Evolutionary conservation across 495 filamentous ascomycete species (phyloP).

Genomic region (Trichoderma orchidacearum): DNA sequence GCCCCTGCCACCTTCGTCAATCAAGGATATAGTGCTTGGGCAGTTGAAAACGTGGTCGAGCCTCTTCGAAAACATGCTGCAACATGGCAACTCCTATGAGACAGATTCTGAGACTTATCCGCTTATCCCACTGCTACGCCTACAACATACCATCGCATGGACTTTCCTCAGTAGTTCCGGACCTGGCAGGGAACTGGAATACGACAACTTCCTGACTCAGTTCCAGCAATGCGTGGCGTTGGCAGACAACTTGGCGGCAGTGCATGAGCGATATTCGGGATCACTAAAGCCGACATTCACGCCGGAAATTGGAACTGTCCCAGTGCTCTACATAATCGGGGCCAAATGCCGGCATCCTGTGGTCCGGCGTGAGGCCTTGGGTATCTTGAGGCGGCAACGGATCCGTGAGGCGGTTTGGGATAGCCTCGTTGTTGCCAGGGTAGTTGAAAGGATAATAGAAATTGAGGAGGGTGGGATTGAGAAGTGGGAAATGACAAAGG

Average conservation of each 20-base stretch:
- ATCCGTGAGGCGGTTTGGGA: slow-evolving; percentile 20
- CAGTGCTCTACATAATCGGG: slow-evolving; percentile 16
- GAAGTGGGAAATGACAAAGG: slow-evolving; percentile 5
- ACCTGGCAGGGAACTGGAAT: slow-evolving; percentile 7
- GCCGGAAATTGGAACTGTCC: slow-evolving; percentile 8
- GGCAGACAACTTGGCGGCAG: background rate
- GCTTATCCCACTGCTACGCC: slow-evolving; percentile 5
- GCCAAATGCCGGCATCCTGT: slow-evolving; percentile 17
- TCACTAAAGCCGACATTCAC: slow-evolving; percentile 7
- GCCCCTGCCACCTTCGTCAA: background rate
- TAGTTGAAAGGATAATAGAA: slow-evolving; percentile 17
- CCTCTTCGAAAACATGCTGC: slow-evolving; percentile 6
- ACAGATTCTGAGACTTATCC: background rate
- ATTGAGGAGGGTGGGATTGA: slow-evolving; percentile 9
- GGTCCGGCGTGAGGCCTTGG: slow-evolving; percentile 11
- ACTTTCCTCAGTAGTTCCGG: slow-evolving; percentile 11
- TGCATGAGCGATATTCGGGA: slow-evolving; percentile 1
- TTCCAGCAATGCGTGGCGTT: slow-evolving; percentile 6
- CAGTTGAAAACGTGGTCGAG: slow-evolving; percentile 8
- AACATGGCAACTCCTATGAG: background rate
- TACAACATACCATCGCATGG: slow-evolving; percentile 16
- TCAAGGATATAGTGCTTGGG: background rate
- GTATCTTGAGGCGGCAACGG: slow-evolving; percentile 13
- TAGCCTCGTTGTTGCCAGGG: slow-evolving; percentile 14
- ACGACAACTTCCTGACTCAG: slow-evolving; percentile 6